phyloP scores from a whole-genome alignment of 129 eudicot species.

The Centaurea solstitialis region DNA sequence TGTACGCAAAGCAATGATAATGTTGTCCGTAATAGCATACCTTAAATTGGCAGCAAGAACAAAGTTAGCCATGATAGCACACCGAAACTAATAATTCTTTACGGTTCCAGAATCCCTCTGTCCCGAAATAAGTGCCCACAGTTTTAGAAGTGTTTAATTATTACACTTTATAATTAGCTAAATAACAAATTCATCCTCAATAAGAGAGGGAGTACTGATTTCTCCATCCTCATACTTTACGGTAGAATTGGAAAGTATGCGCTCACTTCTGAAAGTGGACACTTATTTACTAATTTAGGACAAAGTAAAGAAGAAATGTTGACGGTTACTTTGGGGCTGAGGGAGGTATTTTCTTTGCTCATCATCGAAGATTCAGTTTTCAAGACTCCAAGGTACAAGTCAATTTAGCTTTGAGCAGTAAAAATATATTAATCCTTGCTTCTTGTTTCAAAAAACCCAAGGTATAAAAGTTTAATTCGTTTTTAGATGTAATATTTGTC shows the following conservation, averaged over 20 bases:
- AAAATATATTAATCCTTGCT: no score
- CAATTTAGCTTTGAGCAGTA: not conserved
- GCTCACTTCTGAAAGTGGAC: not conserved
- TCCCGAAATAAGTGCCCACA: not conserved
- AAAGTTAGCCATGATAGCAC: not conserved
- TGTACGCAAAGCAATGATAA: conserved; percentile 94
- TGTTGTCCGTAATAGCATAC: conserved; percentile 98
- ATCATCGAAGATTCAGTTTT: not conserved
- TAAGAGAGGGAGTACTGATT: not conserved
- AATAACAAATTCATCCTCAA: not conserved
- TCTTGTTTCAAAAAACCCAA: not conserved
- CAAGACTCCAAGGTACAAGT: no score
- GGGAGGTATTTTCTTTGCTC: not conserved
- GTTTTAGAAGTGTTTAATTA: not conserved
- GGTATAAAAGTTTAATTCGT: not conserved
- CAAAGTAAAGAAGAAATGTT: no score
- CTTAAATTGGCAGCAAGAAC: conserved; percentile 37
- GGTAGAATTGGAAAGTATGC: not conserved
- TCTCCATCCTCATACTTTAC: not conserved
- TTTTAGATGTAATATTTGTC: not conserved
- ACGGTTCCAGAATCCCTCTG: no score
- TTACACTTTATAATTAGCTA: not conserved
- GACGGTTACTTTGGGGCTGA: not conserved
- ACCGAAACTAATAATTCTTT: not conserved
- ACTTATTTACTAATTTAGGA: no score